Base-by-base conservation (phyloP, 768 basidiomycete genomes). In the Tylopilus rubrobrunneus region DNA sequence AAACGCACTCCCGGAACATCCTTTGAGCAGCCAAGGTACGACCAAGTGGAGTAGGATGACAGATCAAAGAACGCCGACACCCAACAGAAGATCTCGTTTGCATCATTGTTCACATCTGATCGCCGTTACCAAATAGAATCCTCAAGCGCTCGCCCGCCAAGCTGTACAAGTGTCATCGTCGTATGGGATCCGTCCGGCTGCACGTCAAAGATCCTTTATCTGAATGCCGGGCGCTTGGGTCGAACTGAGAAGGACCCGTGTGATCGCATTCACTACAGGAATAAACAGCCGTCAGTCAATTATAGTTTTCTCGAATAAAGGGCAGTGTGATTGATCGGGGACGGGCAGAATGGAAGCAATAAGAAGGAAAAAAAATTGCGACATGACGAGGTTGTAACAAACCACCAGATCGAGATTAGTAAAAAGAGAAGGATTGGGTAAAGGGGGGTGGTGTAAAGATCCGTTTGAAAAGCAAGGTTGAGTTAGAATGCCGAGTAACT, bases 141-240 rank as follows among this genome's bases (percentile, higher is more conserved):
- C 54, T 28, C 42, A 15, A 39, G n/a, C 37, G 37, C 37, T 39
- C 37, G 37, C n/a, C 50, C 3, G n/a, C 64, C 66, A 66, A 59
- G 46, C 64, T 55, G 62, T 62, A 60, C 62, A 42, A 52, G 56
- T 53, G 56, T 42, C 50, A 51, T 46, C 36, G 39, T 46, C 57
- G 23, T 27, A 43, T 31, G 40, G n/a, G 23, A 45, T 19, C 19
- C 27, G 25, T 25, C 44, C 19, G 21, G 27, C 19, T 11, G 34
- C 29, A 28, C 49, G 55, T 70, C 79, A 89, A 56, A 81, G 76
- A 75, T 94, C 93, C 51, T 83, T 81, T 70, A 97, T 80, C 62
- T 82, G 87, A 68, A 97, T 94, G 15, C 89, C 88, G n/a, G 93
- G 94, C 17, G 92, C 92, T 61, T 87, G 86, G 28, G 81, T 81